phyloP scores from a whole-genome alignment of 306 rosid genomes.

The Pachyrhizus erosus region DNA sequence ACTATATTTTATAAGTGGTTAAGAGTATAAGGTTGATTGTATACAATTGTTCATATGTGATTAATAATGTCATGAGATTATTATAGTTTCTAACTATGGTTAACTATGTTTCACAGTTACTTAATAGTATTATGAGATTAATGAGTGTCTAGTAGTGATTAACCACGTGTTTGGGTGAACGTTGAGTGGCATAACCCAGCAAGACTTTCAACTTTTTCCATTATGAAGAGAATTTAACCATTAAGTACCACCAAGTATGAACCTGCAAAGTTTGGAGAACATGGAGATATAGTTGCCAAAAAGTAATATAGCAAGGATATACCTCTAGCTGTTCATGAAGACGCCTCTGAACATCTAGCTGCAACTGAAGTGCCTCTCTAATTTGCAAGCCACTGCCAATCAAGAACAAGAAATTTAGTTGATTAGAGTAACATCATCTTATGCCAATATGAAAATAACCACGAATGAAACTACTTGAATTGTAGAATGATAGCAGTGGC shows the following conservation, averaged over 20 bases:
- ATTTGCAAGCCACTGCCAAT: conserved; percentile 74
- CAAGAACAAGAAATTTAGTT: conserved; percentile 2
- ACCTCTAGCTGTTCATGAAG: conserved; percentile 98
- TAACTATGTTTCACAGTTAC: too few relatives aligned
- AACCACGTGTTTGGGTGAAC: too few relatives aligned
- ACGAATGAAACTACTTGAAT: conserved; percentile 6
- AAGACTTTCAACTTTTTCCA: too few relatives aligned
- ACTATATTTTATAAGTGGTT: too few relatives aligned
- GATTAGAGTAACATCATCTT: background rate
- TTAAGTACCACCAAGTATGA: background rate
- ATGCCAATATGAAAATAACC: background rate
- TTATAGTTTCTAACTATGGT: too few relatives aligned
- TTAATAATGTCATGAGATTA: too few relatives aligned
- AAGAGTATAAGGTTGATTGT: too few relatives aligned
- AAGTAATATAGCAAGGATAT: conserved; percentile 1
- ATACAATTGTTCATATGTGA: too few relatives aligned
- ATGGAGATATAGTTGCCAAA: background rate
- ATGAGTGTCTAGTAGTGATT: too few relatives aligned
- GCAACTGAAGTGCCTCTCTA: conserved; percentile 88
- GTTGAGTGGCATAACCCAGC: too few relatives aligned
- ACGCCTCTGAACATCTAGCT: conserved; percentile 84
- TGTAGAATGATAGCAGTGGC: background rate
- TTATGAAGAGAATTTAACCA: background rate
- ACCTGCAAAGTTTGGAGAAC: background rate
- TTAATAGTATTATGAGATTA: too few relatives aligned